These are phyloP conservation scores for Tribonema minus DNA, from an alignment of 108 stramenopile genomes.

Conservation along the genomic window DNA sequence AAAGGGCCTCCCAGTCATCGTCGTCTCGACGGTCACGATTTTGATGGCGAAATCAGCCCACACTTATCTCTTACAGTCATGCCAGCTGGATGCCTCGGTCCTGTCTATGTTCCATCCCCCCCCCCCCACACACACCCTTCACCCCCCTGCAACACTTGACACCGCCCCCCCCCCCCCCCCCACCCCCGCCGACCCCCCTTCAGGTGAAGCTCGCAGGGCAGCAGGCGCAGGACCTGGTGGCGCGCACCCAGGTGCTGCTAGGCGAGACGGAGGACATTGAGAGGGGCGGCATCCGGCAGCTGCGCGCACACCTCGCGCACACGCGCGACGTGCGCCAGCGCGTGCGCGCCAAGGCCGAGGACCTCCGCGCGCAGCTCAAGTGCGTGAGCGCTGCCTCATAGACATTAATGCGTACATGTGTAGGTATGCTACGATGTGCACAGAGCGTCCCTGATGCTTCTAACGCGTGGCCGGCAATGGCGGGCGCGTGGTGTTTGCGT, in stretches of 20 bases:
- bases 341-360: too few species aligned
- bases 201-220: slow-evolving; percentile 26
- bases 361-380: too few species aligned
- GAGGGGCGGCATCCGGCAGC: slow-evolving; percentile 4
- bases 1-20: too few species aligned
- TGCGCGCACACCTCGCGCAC: slow-evolving; percentile 11
- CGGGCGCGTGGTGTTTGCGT: too few species aligned
- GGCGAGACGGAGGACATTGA: slow-evolving; percentile 20
- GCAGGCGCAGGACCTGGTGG: slow-evolving; percentile 5
- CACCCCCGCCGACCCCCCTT: not conserved
- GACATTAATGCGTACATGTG: too few species aligned
- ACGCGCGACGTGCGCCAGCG: slow-evolving; percentile 17
- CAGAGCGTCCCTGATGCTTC: too few species aligned
- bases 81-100: not conserved
- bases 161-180: not conserved
- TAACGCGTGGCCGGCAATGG: too few species aligned
- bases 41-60: too few species aligned
- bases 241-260: slow-evolving; percentile 3
- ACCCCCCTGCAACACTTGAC: not conserved
- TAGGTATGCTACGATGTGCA: too few species aligned
- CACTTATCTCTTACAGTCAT: not conserved
- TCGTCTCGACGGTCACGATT: too few species aligned
- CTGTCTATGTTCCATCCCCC: not conserved
- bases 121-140: not conserved
- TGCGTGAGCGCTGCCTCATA: too few species aligned